Conservation (phyloP, 148 eudicot species). For the Arbutus unedo region DNA sequence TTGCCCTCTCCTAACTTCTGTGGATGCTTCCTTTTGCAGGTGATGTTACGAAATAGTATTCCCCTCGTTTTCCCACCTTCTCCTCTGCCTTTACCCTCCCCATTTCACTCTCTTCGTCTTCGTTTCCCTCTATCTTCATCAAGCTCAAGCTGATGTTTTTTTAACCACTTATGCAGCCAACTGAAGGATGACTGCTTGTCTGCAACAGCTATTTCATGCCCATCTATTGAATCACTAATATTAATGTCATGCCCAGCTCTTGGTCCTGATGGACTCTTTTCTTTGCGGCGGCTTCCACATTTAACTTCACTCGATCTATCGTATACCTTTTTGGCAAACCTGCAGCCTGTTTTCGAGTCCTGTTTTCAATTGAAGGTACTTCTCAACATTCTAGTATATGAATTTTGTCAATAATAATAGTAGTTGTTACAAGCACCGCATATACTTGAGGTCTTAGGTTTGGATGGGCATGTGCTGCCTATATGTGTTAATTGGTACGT, state of each 20-base stretch:
- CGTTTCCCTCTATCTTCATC: background rate
- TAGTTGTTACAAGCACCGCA: background rate
- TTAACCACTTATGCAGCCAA: conserved; percentile 55
- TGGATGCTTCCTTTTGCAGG: conserved; percentile 99
- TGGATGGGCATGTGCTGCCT: background rate
- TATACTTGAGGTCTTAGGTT: background rate
- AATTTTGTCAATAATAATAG: background rate
- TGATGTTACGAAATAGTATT: conserved; percentile 15
- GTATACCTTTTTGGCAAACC: conserved; percentile 75
- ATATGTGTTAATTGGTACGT: background rate
- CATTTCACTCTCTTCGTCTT: background rate
- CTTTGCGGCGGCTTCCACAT: conserved; percentile 56
- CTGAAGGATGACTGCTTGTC: conserved; percentile 82
- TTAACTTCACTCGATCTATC: conserved; percentile 89
- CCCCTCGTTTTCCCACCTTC: conserved; percentile 5
- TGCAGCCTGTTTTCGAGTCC: conserved; percentile 79
- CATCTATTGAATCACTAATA: conserved; percentile 74
- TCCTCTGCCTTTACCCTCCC: background rate
- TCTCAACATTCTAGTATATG: background rate
- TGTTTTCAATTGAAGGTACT: conserved; percentile 75
- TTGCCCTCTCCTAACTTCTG: conserved; percentile 79
- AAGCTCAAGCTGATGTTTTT: conserved; percentile 12
- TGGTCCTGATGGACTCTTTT: conserved; percentile 78
- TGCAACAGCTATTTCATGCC: conserved; percentile 79
- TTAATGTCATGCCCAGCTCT: conserved; percentile 92